A percentile compares a stretch with the other conserved stretches of the same genome.
These are phyloP conservation scores for Stephania yunnanensis DNA, from an alignment of 164 flowering plant species.

Conservation along the genomic window DNA sequence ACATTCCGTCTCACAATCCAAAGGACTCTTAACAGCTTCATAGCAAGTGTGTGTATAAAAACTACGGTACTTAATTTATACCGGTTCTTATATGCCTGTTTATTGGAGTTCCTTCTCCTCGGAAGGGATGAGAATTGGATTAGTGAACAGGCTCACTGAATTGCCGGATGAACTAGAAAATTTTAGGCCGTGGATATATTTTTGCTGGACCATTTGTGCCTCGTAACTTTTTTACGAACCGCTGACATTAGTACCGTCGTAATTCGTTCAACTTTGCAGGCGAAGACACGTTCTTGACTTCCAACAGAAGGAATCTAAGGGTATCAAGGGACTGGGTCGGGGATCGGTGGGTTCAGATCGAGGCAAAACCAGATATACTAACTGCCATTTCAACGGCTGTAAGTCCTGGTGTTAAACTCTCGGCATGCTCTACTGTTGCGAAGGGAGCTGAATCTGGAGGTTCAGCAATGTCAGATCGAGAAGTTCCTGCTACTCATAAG, in stretches of 20 bases:
- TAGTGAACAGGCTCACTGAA: not conserved
- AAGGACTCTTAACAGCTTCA: too few species aligned
- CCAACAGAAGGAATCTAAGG: slow-evolving; percentile 48
- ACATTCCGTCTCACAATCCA: too few species aligned
- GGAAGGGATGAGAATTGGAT: not conserved
- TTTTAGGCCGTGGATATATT: too few species aligned
- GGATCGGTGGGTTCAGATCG: slow-evolving; percentile 56
- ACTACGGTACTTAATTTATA: too few species aligned
- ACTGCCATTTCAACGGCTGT: slow-evolving; percentile 33
- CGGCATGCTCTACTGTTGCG: slow-evolving; percentile 26
- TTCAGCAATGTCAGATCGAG: slow-evolving; percentile 21
- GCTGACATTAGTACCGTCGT: not conserved
- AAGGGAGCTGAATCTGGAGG: slow-evolving; percentile 37
- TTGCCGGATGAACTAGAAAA: too few species aligned
- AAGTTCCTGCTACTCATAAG: slow-evolving; percentile 20
- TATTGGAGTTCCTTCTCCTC: not conserved
- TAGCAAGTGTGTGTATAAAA: too few species aligned
- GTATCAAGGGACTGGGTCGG: slow-evolving; percentile 78
- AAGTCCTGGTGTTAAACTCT: slow-evolving; percentile 36
- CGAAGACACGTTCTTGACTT: slow-evolving; percentile 46
- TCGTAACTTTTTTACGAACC: not conserved
- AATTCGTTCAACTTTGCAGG: slow-evolving; percentile 34
- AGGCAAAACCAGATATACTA: slow-evolving; percentile 51
- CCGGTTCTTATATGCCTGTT: too few species aligned
- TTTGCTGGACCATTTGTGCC: not conserved